Evolutionary conservation across 768 basidiomycete genomes (phyloP).

Genomic region (Agaricus sinodeliciosus): DNA sequence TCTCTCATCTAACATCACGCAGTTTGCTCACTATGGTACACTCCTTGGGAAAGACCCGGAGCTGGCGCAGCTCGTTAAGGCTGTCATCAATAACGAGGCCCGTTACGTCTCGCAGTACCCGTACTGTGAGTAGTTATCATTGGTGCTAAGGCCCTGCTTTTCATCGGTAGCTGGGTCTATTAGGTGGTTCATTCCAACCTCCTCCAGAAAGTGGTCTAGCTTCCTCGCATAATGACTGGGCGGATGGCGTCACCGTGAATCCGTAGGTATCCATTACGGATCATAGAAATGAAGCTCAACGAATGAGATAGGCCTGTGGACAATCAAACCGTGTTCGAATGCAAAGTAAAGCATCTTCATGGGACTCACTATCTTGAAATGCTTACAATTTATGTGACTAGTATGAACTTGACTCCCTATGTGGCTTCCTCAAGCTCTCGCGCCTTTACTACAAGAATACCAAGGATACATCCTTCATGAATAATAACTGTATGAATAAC

Average conservation of each 20-base stretch:
- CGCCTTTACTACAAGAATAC: constrained; percentile 68
- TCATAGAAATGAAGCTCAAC: not conserved
- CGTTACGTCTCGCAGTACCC: constrained; percentile 67
- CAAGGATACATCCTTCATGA: constrained; percentile 65
- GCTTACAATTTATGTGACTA: constrained; percentile 16
- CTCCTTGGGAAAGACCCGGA: constrained; percentile 51
- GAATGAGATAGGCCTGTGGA: constrained; percentile 47
- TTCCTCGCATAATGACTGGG: constrained; percentile 63
- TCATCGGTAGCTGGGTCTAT: not conserved
- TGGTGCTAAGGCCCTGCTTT: not conserved
- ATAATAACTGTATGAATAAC: constrained; percentile 48
- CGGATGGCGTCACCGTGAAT: constrained; percentile 62
- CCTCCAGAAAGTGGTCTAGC: constrained; percentile 66
- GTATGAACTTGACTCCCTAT: constrained; percentile 79
- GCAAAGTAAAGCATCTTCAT: constrained; percentile 46
- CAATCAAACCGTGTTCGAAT: constrained; percentile 70
- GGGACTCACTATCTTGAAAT: not conserved
- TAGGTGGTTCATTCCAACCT: constrained; percentile 71
- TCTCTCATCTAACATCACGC: constrained; percentile 2
- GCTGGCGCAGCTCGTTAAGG: constrained; percentile 62
- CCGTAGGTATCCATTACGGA: constrained; percentile 40
- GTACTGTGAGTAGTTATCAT: constrained; percentile 42
- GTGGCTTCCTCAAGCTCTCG: constrained; percentile 74
- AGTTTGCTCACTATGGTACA: constrained; percentile 68
- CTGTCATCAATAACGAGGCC: constrained; percentile 79